phyloP scores from a whole-genome alignment of 1,284 basidiomycete species.

The Hemileia vastatrix region DNA sequence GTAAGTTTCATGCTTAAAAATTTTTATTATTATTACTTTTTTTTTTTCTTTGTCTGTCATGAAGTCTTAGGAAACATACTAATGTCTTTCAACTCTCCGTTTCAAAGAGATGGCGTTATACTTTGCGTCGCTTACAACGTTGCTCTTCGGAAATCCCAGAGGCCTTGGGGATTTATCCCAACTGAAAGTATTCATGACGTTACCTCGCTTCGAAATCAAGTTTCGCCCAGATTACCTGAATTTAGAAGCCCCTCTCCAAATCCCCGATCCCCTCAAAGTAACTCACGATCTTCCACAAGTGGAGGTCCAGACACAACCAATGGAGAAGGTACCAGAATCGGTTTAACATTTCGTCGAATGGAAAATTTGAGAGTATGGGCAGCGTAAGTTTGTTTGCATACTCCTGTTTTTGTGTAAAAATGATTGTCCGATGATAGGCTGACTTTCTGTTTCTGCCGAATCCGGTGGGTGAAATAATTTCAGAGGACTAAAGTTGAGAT shows the following conservation, averaged over 20 bases:
- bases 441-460: not conserved
- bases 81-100: too few relatives aligned
- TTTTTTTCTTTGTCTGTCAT: constrained; percentile 8
- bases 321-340: constrained; percentile 32
- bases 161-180: constrained; percentile 78
- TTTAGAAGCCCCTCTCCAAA: not conserved
- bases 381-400: constrained; percentile 47
- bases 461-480: not conserved
- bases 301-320: not conserved
- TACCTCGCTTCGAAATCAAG: constrained; percentile 34
- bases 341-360: constrained; percentile 67
- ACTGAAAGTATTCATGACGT: constrained; percentile 68
- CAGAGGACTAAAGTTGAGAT: constrained; percentile 70
- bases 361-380: constrained; percentile 73
- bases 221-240: not conserved
- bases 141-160: constrained; percentile 63
- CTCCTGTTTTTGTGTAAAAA: not conserved
- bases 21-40: not conserved
- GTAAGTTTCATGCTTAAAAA: constrained; percentile 6
- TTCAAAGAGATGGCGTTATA: constrained; percentile 64
- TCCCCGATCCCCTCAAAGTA: not conserved
- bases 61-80: constrained; percentile 29
- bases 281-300: not conserved
- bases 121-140: constrained; percentile 70
- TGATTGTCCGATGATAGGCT: not conserved